Evolutionary conservation across 306 rosid species (phyloP).

Genomic region (Quercus glauca): DNA sequence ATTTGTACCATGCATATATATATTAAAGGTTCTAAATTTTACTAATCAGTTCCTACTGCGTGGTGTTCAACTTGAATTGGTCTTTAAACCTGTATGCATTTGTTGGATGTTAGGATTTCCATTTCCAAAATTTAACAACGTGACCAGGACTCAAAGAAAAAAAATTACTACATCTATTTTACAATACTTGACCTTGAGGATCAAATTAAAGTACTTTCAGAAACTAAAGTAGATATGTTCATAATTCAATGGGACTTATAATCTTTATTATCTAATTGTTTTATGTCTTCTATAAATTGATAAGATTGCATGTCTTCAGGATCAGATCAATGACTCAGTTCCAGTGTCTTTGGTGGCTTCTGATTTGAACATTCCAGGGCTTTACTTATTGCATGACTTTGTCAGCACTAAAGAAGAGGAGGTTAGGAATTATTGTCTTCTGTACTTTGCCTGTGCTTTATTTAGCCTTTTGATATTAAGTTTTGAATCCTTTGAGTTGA

Average conservation of each 20-base stretch:
- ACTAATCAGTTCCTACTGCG: too few species aligned
- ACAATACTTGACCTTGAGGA: too few species aligned
- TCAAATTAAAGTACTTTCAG: background rate
- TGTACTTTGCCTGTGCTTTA: constrained; percentile 3
- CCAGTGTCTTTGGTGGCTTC: constrained; percentile 62
- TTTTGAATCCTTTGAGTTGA: background rate
- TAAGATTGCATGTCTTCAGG: constrained; percentile 30
- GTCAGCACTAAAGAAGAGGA: constrained; percentile 65
- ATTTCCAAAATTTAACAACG: too few species aligned
- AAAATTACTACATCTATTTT: too few species aligned
- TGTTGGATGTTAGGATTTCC: too few species aligned
- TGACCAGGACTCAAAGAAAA: too few species aligned
- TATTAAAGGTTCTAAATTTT: too few species aligned
- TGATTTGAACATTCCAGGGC: constrained; percentile 74
- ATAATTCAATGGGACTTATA: background rate
- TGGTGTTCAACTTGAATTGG: background rate
- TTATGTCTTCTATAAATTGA: constrained; percentile 6
- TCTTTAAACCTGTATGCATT: too few species aligned
- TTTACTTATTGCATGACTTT: constrained; percentile 74
- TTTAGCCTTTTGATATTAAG: background rate
- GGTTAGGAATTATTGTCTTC: constrained; percentile 40
- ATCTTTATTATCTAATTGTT: background rate
- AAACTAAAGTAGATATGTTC: background rate
- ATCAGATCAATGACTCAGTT: constrained; percentile 42
- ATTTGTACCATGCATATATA: background rate